Percentiles rank a stretch among this genome's conserved stretches.
Conservation (phyloP, 108 stramenopile genomes). For the Nannochloropsis oceanica region DNA sequence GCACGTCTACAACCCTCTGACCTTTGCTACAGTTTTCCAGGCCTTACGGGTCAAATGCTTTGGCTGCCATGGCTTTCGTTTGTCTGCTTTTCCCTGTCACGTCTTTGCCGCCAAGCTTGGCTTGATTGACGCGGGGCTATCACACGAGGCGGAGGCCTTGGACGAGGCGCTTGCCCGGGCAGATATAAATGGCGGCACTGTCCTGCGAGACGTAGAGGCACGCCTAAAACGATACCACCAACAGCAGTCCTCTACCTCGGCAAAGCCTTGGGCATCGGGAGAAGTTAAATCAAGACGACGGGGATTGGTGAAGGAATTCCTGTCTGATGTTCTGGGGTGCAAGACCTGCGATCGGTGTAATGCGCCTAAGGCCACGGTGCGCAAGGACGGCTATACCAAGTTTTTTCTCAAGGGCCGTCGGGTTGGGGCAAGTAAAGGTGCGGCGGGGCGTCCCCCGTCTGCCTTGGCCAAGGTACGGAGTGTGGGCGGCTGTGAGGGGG, state of each 20-base stretch:
- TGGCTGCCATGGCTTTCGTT: constrained; percentile 68
- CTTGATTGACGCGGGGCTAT: not conserved
- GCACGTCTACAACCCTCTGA: constrained; percentile 80
- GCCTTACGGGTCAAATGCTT: constrained; percentile 79
- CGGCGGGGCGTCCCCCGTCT: not conserved
- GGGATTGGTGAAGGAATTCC: constrained; percentile 53
- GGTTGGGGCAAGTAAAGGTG: not conserved
- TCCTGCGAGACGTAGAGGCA: not conserved
- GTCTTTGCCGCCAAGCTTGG: constrained; percentile 10
- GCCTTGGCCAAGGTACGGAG: not conserved
- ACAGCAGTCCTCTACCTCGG: not conserved
- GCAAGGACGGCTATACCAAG: constrained; percentile 88
- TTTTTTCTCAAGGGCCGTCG: constrained; percentile 52
- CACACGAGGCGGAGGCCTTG: constrained; percentile 43
- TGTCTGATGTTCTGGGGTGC: constrained; percentile 39
- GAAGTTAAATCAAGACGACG: constrained; percentile 40
- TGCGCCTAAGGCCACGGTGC: constrained; percentile 62
- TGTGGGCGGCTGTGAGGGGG: constrained; percentile 13
- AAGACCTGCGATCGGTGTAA: constrained; percentile 71
- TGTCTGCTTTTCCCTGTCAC: constrained; percentile 19
- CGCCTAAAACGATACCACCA: constrained; percentile 5
- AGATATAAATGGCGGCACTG: not conserved
- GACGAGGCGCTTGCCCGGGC: constrained; percentile 37
- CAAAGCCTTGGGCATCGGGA: constrained; percentile 19
- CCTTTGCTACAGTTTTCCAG: constrained; percentile 55